A percentile compares a stretch with the other conserved stretches of the same genome.
phyloP scores from a whole-genome alignment of 805 yeast species.

The Starmerella stigmatis region DNA sequence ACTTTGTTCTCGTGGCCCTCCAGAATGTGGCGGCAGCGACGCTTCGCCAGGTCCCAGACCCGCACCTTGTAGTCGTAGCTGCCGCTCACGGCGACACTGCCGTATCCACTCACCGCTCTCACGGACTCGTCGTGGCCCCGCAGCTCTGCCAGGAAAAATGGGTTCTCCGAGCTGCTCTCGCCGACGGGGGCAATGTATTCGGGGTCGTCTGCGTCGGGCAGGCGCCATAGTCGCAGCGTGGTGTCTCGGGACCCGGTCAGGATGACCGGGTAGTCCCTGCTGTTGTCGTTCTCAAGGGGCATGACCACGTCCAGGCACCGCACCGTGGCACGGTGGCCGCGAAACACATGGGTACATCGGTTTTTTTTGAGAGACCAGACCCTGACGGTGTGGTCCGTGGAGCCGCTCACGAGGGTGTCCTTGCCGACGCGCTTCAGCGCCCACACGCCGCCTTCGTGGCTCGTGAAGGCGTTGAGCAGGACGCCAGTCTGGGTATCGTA shows the following conservation, averaged over 20 bases:
- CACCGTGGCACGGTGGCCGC: constrained; percentile 88
- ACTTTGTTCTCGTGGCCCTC: constrained; percentile 81
- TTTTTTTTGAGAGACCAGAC: constrained; percentile 85
- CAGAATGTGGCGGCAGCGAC: constrained; percentile 60
- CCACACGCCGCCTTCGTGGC: constrained; percentile 99
- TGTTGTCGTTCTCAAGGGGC: constrained; percentile 49
- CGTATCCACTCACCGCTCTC: constrained; percentile 77
- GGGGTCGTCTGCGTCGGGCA: constrained; percentile 41
- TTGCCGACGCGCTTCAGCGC: constrained; percentile 74
- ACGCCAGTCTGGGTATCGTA: constrained; percentile 68
- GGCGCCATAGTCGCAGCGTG: constrained; percentile 70
- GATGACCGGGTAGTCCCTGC: constrained; percentile 52
- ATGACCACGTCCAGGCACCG: constrained; percentile 77
- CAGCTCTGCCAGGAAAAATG: constrained; percentile 57
- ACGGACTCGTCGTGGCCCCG: constrained; percentile 73
- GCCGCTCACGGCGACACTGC: constrained; percentile 74
- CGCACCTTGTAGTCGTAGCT: constrained; percentile 83
- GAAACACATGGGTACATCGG: constrained; percentile 78
- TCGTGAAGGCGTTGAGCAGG: constrained; percentile 51
- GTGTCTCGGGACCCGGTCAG: constrained; percentile 85
- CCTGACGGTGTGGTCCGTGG: constrained; percentile 88
- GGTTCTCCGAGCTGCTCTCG: constrained; percentile 29
- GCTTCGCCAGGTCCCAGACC: constrained; percentile 80
- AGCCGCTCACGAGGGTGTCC: constrained; percentile 77
- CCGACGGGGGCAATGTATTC: constrained; percentile 25